Percentiles rank a stretch among this genome's conserved stretches.
Conservation (phyloP, 2,329 filamentous ascomycete species). For the Colletotrichum sp. region DNA sequence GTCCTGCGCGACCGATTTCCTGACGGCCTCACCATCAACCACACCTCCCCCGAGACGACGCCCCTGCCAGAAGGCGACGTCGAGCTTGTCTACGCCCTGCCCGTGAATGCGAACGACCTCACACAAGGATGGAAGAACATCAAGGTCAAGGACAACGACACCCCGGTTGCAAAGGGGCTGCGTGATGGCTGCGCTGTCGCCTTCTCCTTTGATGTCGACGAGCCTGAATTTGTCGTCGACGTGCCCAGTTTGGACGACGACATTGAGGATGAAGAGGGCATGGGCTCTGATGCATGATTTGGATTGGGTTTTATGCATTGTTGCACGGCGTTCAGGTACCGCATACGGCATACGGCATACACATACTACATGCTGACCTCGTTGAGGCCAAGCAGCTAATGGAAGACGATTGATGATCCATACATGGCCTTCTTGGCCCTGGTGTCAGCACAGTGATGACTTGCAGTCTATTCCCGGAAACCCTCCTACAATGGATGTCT, state of each 20-base stretch:
- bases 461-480: neutral
- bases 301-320: neutral
- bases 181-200: conserved; percentile 54
- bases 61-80: conserved; percentile 43
- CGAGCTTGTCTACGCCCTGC: conserved; percentile 49
- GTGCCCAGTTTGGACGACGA: conserved; percentile 44
- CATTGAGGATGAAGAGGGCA: conserved; percentile 43
- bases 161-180: conserved; percentile 45
- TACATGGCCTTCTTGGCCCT: neutral
- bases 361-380: neutral
- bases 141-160: conserved; percentile 39
- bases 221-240: conserved; percentile 48
- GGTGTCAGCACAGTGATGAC: neutral
- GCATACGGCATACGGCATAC: neutral
- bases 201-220: conserved; percentile 49
- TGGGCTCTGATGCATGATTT: conserved; percentile 14
- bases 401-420: neutral
- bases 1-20: conserved; percentile 63
- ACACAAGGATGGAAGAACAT: conserved; percentile 55
- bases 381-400: neutral
- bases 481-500: neutral
- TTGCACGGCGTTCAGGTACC: conserved; percentile 10
- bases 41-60: conserved; percentile 35
- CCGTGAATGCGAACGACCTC: conserved; percentile 48
- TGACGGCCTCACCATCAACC: conserved; percentile 48